These are phyloP conservation scores for Calocybe cyanea DNA, from an alignment of 768 basidiomycete genomes.

Conservation along the genomic window DNA sequence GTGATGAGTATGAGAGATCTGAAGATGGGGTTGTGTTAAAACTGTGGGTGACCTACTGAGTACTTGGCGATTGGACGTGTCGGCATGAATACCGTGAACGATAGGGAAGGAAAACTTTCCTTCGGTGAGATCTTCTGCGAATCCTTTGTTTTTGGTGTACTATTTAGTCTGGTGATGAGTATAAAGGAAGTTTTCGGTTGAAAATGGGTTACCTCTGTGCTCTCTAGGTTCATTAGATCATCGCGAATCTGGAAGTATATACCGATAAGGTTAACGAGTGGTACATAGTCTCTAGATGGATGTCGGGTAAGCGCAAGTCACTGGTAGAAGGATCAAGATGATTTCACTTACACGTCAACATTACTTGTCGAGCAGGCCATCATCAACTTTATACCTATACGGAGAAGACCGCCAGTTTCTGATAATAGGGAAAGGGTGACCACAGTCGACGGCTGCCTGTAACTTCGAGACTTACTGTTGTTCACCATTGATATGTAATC, in stretches of 20 bases:
- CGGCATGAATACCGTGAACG: conserved; percentile 82
- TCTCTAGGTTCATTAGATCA: conserved; percentile 94
- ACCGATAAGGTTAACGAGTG: conserved; percentile 90
- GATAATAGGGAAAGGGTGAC: not conserved
- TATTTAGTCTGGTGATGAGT: conserved; percentile 24
- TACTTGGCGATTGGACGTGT: conserved; percentile 73
- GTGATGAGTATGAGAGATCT: not conserved
- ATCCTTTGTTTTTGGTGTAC: conserved; percentile 85
- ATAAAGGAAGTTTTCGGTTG: not conserved
- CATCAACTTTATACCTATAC: conserved; percentile 93
- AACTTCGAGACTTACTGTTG: conserved; percentile 57
- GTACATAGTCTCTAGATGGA: conserved; percentile 73
- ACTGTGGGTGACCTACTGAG: conserved; percentile 55
- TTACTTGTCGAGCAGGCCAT: conserved; percentile 81
- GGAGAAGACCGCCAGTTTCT: conserved; percentile 95
- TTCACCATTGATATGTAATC: conserved; percentile 97
- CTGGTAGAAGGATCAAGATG: not conserved
- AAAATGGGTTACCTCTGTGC: conserved; percentile 56
- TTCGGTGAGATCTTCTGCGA: conserved; percentile 92
- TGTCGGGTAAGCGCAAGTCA: not conserved
- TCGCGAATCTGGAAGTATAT: conserved; percentile 97
- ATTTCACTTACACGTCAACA: conserved; percentile 45
- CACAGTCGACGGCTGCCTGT: not conserved
- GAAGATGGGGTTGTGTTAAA: not conserved
- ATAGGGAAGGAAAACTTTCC: conserved; percentile 98